These are phyloP conservation scores for Tanacetum coccineum DNA, from an alignment of 129 eudicot species.

Conservation along the genomic window DNA sequence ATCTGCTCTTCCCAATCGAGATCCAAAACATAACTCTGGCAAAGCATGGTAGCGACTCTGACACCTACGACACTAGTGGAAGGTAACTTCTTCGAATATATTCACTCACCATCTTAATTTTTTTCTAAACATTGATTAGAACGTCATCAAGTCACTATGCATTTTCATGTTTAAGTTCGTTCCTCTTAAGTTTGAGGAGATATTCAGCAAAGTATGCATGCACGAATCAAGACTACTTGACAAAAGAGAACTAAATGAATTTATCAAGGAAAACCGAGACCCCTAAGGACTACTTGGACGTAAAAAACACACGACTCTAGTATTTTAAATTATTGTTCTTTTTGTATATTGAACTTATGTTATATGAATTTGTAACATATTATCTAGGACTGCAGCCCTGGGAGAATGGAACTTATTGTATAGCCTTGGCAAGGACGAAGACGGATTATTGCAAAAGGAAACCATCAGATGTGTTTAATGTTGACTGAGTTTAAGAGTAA, in stretches of 20 bases:
- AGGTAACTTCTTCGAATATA: constrained; percentile 31
- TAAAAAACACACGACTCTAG: constrained; percentile 14
- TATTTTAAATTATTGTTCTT: neutral
- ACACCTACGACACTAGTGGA: constrained; percentile 71
- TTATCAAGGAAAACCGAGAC: constrained; percentile 61
- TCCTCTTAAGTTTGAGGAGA: constrained; percentile 63
- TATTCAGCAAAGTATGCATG: constrained; percentile 64
- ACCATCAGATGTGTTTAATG: too few species aligned
- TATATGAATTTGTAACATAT: neutral
- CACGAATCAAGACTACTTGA: constrained; percentile 40
- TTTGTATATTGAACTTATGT: neutral
- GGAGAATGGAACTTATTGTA: constrained; percentile 70
- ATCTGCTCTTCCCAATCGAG: constrained; percentile 59
- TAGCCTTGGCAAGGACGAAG: constrained; percentile 53
- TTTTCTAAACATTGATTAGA: too few species aligned
- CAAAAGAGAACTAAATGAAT: constrained; percentile 48
- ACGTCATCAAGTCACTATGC: too few species aligned
- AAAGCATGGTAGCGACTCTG: constrained; percentile 81
- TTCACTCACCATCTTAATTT: neutral
- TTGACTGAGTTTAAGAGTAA: too few species aligned
- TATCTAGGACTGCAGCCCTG: constrained; percentile 48
- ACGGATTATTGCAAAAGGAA: constrained; percentile 60
- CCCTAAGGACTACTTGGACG: constrained; percentile 71
- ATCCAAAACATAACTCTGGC: constrained; percentile 58
- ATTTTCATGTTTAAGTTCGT: constrained; percentile 38